Base-by-base conservation (phyloP, 2,329 filamentous ascomycete species). In the Harringtonia aguacate region DNA sequence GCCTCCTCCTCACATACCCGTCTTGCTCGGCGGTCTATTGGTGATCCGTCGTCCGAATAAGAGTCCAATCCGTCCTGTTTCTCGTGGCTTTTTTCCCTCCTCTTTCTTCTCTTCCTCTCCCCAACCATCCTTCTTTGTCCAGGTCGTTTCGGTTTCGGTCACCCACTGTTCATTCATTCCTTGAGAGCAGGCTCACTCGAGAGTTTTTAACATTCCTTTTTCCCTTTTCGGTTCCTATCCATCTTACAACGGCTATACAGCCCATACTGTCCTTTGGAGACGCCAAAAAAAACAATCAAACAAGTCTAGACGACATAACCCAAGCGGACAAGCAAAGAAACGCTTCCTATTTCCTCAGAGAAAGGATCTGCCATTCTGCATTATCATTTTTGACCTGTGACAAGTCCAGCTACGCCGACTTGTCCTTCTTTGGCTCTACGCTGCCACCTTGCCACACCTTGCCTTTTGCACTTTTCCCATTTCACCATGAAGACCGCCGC, bases 401-500 rank as follows among this genome's bases (percentile, higher is more conserved):
- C 31, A 34, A 13, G 6, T 18, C 14, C 15, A 6, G 17, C 14
- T 34, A 7, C 14, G 31, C 31, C 17, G 14, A n/a, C 20, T 34
- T 41, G n/a, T n/a, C 31, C 18, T 20, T 30, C 20, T 34, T 31
- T 28, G 29, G 28, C 24, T 27, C 10, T 10, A 27, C 24, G 18
- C 17, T n/a, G 8, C 40, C 27, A 10, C 39, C 37, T 39, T 35
- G 20, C 29, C 20, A 3, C 21, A 14, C 35, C 3, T 8, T 22
- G n/a, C n/a, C 43, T 43, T 46, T 31, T 48, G n/a, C n/a, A n/a
- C n/a, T 37, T 47, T 3, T 22, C 8, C 18, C 39, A 43, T 41
- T 39, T 41, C 57, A 64, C 46, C 40, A 70, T 69, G 67, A 70
- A 67, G 61, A 62, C 65, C n/a, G 47, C 58, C 39, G 57, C 60